phyloP scores from a whole-genome alignment of 257 asterid genomes.

The Voacanga thouarsii region DNA sequence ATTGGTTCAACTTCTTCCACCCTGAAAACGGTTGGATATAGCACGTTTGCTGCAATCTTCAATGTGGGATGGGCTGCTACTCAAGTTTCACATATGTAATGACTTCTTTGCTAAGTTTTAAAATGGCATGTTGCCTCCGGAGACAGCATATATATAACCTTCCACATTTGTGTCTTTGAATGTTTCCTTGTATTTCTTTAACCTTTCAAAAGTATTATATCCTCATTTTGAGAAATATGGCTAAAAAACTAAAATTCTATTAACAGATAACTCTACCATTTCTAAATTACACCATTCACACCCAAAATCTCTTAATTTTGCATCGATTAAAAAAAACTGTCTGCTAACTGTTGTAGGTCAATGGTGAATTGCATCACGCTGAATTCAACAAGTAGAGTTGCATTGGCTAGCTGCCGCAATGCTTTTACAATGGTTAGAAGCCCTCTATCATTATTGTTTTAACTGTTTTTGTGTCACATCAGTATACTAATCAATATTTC shows the following conservation, averaged over 20 bases:
- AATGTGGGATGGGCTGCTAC: slow-evolving; percentile 97
- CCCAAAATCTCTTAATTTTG: not conserved
- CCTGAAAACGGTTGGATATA: slow-evolving; percentile 59
- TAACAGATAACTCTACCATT: not conserved
- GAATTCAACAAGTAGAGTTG: slow-evolving; percentile 87
- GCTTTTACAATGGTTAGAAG: slow-evolving; percentile 85
- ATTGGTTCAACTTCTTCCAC: slow-evolving; percentile 59
- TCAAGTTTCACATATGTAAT: slow-evolving; percentile 94
- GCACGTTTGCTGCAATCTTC: slow-evolving; percentile 81
- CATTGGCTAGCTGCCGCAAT: slow-evolving; percentile 91
- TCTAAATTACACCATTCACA: not conserved
- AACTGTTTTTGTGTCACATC: not conserved
- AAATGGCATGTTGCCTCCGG: not conserved
- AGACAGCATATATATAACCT: not conserved
- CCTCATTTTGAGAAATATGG: not conserved
- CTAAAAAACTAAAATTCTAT: not conserved
- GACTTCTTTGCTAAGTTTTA: not conserved
- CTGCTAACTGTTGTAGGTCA: slow-evolving; percentile 51
- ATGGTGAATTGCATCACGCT: slow-evolving; percentile 98
- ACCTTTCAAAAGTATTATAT: not conserved
- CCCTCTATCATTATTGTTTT: slow-evolving; percentile 14
- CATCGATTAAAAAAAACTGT: not conserved
- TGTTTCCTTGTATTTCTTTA: not conserved
- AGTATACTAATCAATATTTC: slow-evolving; percentile 4
- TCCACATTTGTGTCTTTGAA: not conserved